Base-by-base conservation (phyloP, 345 rosid species). In the Gossypium mustelinum region DNA sequence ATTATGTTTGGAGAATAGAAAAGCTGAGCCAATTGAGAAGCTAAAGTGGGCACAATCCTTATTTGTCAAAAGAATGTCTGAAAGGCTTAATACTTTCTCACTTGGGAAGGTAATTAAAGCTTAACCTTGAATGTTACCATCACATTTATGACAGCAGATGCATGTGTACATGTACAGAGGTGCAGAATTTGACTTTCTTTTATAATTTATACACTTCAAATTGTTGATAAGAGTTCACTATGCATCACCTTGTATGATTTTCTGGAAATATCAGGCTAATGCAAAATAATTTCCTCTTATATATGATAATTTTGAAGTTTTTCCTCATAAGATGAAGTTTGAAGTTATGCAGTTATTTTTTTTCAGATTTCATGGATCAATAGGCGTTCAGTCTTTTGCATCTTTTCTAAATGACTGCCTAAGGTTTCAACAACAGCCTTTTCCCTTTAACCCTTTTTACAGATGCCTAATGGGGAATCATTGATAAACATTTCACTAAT, bases 11-110 rank as follows among this genome's bases (percentile, higher is more conserved):
- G 76, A 50, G 73, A 73, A 45, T 62, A 95, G 97, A 89, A 83
- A 83, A 66, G 93, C 90, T 17, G 68, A 89, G 77, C 96, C 98
- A 25, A 81, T 89, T 78, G 89, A 82, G 57, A 88, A 88, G 80
- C 81, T 95, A 84, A 84, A 83, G 81, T 80, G 62, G 70, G 93
- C 96, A 50, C 86, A 82, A 17, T 78, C 84, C 7, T 80, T 87
- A 50, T 91, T 93, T 81, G 78, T 88, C 10, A 78, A 87, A n/a
- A 82, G 98, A 83, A 84, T 93, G 84, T 82, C 96, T 72, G 81
- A 78, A 73, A 82, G 88, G 70, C 70, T 86, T 65, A 79, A 86
- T 22, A 66, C 80, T 74, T 80, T 84, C 51, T 70, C 60, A 17
- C 72, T 75, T 81, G 76, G 63, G 43, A 84, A 89, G 97, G 98